Conservation (phyloP, 2,329 filamentous ascomycete genomes). For the Orbilia javanica region DNA sequence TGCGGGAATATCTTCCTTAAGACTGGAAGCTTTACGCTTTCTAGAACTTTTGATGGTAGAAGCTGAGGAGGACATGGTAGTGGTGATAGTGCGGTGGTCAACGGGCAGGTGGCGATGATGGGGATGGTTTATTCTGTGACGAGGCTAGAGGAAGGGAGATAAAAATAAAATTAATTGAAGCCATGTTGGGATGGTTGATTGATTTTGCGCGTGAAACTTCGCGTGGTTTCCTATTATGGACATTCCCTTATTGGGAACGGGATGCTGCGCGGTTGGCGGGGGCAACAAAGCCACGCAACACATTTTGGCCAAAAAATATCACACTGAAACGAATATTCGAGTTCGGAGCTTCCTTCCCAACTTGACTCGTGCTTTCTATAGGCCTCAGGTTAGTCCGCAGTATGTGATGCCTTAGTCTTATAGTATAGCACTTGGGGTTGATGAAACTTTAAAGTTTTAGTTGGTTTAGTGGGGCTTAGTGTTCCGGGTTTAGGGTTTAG, state of each 20-base stretch:
- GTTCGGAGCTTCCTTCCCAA: too few relatives aligned
- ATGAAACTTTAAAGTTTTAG: too few relatives aligned
- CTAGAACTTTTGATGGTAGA: conserved; percentile 16
- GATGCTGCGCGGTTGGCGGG: conserved; percentile 2
- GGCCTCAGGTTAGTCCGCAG: too few relatives aligned
- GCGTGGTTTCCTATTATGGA: conserved; percentile 48
- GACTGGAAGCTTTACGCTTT: conserved; percentile 46
- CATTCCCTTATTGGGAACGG: conserved; percentile 42
- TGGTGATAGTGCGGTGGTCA: background rate
- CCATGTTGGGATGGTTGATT: conserved; percentile 57
- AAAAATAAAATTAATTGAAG: conserved; percentile 35
- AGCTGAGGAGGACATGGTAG: conserved; percentile 1
- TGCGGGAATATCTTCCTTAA: conserved; percentile 47
- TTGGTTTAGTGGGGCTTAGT: too few relatives aligned
- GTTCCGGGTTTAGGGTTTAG: too few relatives aligned
- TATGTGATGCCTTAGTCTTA: too few relatives aligned
- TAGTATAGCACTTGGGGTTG: too few relatives aligned
- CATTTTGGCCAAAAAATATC: background rate
- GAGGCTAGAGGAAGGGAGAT: background rate
- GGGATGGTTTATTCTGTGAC: background rate
- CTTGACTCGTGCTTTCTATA: too few relatives aligned
- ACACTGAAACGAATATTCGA: too few relatives aligned
- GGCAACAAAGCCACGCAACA: conserved; percentile 27
- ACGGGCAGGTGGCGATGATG: background rate
- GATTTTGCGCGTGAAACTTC: conserved; percentile 47